A percentile compares a stretch with the other conserved stretches of the same genome.
These are phyloP conservation scores for Buxus sempervirens DNA, from an alignment of 164 flowering plant genomes.

Conservation along the genomic window DNA sequence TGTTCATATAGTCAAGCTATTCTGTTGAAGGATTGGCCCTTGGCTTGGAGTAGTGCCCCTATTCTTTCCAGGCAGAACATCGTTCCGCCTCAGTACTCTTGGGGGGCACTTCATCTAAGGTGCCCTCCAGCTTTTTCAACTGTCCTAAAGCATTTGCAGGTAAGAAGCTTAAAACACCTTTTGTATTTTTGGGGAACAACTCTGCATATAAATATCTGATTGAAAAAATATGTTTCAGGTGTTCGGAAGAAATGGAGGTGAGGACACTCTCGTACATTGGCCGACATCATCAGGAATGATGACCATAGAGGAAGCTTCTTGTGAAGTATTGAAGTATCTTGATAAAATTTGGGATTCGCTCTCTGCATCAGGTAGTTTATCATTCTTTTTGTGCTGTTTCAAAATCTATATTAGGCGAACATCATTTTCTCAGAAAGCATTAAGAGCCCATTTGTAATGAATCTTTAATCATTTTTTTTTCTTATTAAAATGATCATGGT, in stretches of 20 bases:
- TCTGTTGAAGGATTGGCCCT: slow-evolving; percentile 88
- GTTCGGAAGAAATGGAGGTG: slow-evolving; percentile 85
- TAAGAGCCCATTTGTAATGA: neutral
- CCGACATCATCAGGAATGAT: slow-evolving; percentile 62
- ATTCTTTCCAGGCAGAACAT: slow-evolving; percentile 61
- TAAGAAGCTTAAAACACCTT: slow-evolving; percentile 16
- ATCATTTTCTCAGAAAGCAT: neutral
- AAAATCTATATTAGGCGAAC: neutral
- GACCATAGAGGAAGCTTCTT: slow-evolving; percentile 75
- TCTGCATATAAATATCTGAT: neutral
- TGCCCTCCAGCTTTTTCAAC: slow-evolving; percentile 82
- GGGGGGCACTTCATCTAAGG: slow-evolving; percentile 84
- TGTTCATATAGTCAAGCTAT: slow-evolving; percentile 79
- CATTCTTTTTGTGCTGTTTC: neutral
- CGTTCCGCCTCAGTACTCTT: slow-evolving; percentile 90
- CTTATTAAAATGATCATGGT: too few relatives aligned
- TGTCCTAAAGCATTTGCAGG: slow-evolving; percentile 86
- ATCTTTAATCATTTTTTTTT: too few relatives aligned
- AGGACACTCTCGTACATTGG: slow-evolving; percentile 96
- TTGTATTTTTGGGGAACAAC: slow-evolving; percentile 1
- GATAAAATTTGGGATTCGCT: slow-evolving; percentile 78
- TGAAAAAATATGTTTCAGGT: slow-evolving; percentile 34
- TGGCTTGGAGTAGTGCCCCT: slow-evolving; percentile 91
- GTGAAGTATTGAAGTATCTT: slow-evolving; percentile 73
- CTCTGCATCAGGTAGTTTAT: slow-evolving; percentile 69